phyloP scores from a whole-genome alignment of 257 asterid species.

The Solanum clarkiae region DNA sequence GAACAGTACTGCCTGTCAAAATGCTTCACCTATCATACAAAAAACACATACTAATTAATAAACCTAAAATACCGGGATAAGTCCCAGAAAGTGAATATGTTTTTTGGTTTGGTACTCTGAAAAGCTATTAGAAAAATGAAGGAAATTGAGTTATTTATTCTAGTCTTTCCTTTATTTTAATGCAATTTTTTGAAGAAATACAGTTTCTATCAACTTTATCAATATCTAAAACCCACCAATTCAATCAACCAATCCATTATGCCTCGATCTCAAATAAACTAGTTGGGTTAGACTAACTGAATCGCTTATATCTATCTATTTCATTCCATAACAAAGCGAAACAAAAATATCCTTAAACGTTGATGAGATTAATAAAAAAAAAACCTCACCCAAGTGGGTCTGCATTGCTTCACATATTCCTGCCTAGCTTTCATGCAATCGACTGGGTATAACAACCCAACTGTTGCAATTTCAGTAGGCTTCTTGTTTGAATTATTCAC shows the following conservation, averaged over 20 bases:
- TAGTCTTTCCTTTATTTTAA: not conserved
- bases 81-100: not conserved
- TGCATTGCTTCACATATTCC: constrained; percentile 55
- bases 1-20: constrained; percentile 91
- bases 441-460: constrained; percentile 78
- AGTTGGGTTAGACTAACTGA: not conserved
- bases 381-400: constrained; percentile 79
- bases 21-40: constrained; percentile 64
- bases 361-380: not conserved
- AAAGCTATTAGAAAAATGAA: not conserved
- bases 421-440: constrained; percentile 75
- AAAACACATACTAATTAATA: not conserved
- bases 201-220: not conserved
- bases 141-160: not conserved
- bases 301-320: not conserved
- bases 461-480: constrained; percentile 68
- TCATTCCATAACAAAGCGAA: not conserved
- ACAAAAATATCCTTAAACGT: not conserved
- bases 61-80: not conserved
- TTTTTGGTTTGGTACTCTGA: not conserved
- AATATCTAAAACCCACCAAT: not conserved
- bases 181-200: not conserved
- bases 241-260: not conserved
- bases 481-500: constrained; percentile 67
- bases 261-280: not conserved